Evolutionary conservation across 768 basidiomycete species (phyloP), one percentile per base, ranked within the genome.

Genomic region (Favolaschia claudopus): DNA sequence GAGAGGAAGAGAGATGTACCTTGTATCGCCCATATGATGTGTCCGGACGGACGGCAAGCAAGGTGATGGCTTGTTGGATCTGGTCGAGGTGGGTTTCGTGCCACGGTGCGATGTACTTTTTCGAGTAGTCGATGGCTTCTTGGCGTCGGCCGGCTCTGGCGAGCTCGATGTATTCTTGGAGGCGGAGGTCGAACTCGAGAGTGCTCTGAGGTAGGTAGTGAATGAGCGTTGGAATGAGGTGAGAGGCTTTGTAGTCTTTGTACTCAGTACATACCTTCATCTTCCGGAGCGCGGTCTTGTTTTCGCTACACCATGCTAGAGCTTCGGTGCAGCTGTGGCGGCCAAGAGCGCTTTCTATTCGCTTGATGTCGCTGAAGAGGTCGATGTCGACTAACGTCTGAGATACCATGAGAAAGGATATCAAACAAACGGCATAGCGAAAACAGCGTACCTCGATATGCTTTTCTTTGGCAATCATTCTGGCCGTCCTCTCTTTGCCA

Each of bases 101-200:
- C 94, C 95, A 96, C 7, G 85, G 70, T 10, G 88, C 74, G 5
- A 99, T 82, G 69, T 97, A 80, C 72, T 92, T 96, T 72, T 85
- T 83, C 17, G 85, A 82, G 75, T 99, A 97, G 1, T 85, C 79
- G 61, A 99, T 94, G 9, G 97, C 97, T 51, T 92, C 91, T 40
- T 78, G 68, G 10, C 77, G 79, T 70, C 88, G 87, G 32, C 86
- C 72, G 4, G 80, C 76, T 32, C 97, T 82, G 31, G 89, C 86
- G 6, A 99, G 82, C 74, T 99, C 97, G 69, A 99, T 95, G 72
- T 91, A 98, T 74, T 98, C 95, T 75, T 99, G 97, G 37, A 97
- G 82, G 40, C 97, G 88, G 43, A 99, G 86, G 64, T 95, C 92
- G 73, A 99, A 99, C 78, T 99, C 97, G 39, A 99, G 86, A 9